These are phyloP conservation scores for Macrophomina tecta DNA, from an alignment of 2,329 filamentous ascomycete species.

Conservation along the genomic window DNA sequence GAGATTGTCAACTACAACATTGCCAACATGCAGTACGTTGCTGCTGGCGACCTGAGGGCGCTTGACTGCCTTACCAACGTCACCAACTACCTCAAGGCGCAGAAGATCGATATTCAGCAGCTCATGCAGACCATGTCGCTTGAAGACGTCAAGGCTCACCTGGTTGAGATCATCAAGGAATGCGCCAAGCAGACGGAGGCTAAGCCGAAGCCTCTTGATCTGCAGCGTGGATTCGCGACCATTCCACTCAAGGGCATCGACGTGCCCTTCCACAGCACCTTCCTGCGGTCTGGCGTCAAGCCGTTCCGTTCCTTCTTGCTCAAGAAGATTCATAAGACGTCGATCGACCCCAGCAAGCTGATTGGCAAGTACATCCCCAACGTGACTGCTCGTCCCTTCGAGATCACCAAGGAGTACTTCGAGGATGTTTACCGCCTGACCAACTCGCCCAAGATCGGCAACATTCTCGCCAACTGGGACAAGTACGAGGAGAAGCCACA, in stretches of 20 bases:
- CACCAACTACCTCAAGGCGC: constrained; percentile 92
- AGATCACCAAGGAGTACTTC: constrained; percentile 97
- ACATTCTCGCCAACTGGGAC: constrained; percentile 78
- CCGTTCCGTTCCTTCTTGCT: constrained; percentile 97
- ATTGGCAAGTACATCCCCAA: constrained; percentile 99
- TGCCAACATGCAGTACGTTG: constrained; percentile 73
- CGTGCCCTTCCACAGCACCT: constrained; percentile 98
- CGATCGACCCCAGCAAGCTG: constrained; percentile 94
- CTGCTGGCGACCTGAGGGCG: constrained; percentile 69
- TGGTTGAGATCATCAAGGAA: constrained; percentile 88
- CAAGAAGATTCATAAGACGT: constrained; percentile 99
- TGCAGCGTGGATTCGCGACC: constrained; percentile 94
- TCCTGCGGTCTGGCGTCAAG: constrained; percentile 97
- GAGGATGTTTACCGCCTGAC: constrained; percentile 97
- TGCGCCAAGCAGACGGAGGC: constrained; percentile 85
- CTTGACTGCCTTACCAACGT: constrained; percentile 75
- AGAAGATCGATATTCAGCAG: constrained; percentile 96
- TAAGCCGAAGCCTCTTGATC: constrained; percentile 86
- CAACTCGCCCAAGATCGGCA: constrained; percentile 76
- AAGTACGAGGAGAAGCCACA: constrained; percentile 56
- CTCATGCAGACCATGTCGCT: constrained; percentile 85
- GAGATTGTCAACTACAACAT: constrained; percentile 98
- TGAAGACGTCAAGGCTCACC: constrained; percentile 87
- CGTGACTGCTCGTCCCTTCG: constrained; percentile 94
- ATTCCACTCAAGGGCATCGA: constrained; percentile 97